Evolutionary conservation across 805 yeast genomes (phyloP).

Genomic region (Candida takata): DNA sequence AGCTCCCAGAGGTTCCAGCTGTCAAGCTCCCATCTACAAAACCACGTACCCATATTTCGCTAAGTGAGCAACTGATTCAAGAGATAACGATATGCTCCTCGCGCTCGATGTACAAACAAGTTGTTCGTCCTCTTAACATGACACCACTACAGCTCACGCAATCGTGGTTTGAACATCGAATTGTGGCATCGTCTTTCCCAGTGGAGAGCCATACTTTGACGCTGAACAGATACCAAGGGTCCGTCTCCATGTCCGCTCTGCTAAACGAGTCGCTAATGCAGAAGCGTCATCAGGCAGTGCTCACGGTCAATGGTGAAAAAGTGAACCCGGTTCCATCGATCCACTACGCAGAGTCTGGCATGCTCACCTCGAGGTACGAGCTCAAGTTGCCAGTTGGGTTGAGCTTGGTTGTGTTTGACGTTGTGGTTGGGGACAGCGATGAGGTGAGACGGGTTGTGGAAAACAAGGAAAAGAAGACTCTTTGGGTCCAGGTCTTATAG

Average conservation of each 20-base stretch:
- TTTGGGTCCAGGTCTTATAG: conserved; percentile 34
- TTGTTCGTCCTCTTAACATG: conserved; percentile 16
- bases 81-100: conserved; percentile 26
- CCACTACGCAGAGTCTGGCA: conserved; percentile 28
- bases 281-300: conserved; percentile 31
- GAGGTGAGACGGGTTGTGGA: conserved; percentile 18
- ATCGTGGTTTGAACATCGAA: conserved; percentile 30
- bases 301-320: conserved; percentile 39
- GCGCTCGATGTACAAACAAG: conserved; percentile 23
- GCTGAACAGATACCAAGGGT: conserved; percentile 41
- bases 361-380: conserved; percentile 33
- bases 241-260: conserved; percentile 37
- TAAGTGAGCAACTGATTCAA: conserved; percentile 22
- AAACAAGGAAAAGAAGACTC: conserved; percentile 26
- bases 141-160: conserved; percentile 18
- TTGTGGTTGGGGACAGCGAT: conserved; percentile 25
- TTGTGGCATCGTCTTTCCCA: conserved; percentile 31
- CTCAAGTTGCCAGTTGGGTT: conserved; percentile 40
- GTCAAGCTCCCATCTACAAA: conserved; percentile 10
- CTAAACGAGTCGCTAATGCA: conserved; percentile 35
- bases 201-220: conserved; percentile 35
- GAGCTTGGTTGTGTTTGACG: conserved; percentile 35
- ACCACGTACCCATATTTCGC: conserved; percentile 5
- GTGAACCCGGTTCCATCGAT: conserved; percentile 37
- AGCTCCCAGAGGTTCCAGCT: too few relatives aligned